Percentiles rank a stretch among this genome's conserved stretches.
Evolutionary conservation across 2,329 filamentous ascomycete genomes (phyloP).

Genomic region (Pseudopyrenochaeta lycopersici): DNA sequence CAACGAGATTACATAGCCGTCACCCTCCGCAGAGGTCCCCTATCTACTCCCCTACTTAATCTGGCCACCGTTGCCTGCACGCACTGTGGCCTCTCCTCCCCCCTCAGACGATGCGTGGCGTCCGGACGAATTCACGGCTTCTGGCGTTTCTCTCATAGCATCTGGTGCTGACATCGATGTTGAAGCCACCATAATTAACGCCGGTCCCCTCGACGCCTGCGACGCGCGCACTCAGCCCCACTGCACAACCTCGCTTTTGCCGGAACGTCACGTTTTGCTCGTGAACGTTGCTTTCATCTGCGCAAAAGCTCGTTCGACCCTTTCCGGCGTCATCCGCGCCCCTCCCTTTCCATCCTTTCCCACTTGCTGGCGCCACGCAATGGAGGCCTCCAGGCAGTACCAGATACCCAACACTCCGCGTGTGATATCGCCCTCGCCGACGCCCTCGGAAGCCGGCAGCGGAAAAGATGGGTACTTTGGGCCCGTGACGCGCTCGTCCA

Average conservation of each 20-base stretch:
- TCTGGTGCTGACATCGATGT: conserved; percentile 35
- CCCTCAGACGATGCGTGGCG: conserved; percentile 42
- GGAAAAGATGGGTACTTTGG: conserved; percentile 71
- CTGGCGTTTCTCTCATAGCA: conserved; percentile 20
- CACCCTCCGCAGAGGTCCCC: conserved; percentile 15
- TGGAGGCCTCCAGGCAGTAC: conserved; percentile 60
- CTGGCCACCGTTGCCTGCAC: conserved; percentile 35
- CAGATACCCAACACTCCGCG: conserved; percentile 80
- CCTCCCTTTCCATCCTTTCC: conserved; percentile 69
- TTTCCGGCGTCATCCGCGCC: conserved; percentile 66
- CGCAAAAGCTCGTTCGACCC: conserved; percentile 43
- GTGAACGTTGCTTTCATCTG: conserved; percentile 36
- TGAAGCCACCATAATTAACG: conserved; percentile 26
- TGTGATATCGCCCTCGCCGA: conserved; percentile 87
- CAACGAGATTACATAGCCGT: conserved; percentile 23
- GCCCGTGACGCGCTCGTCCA: conserved; percentile 79
- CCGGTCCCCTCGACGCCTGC: conserved; percentile 23
- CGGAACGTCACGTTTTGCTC: conserved; percentile 27
- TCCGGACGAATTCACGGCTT: conserved; percentile 45
- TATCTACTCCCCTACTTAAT: conserved; percentile 18
- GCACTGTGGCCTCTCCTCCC: conserved; percentile 45
- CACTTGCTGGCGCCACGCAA: conserved; percentile 48
- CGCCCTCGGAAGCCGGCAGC: conserved; percentile 55
- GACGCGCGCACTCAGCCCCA: conserved; percentile 27
- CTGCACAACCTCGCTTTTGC: conserved; percentile 13